Evolutionary conservation across 139 green algal genomes (phyloP), one percentile per base, ranked within the genome.

Genomic region (Marvania coccoides): DNA sequence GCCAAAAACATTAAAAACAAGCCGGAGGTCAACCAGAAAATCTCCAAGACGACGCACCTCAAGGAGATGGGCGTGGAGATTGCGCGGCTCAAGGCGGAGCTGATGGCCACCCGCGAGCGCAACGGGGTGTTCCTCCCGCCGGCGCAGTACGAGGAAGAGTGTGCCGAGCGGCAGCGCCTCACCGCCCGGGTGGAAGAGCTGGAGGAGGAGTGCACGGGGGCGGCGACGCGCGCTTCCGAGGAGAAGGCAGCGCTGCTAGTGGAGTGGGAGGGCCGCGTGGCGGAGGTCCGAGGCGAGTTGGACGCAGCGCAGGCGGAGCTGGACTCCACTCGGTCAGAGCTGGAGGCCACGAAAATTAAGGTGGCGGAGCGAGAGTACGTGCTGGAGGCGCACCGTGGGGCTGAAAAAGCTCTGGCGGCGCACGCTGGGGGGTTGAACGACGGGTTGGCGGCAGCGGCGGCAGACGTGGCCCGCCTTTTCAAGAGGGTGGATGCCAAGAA

Each of bases 1-100:
- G 95, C 95, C 24, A 98, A 98, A 81, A 97, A 93, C 76, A 98
- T 99, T 69, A 89, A 90, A 67, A 99, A 99, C 83, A 85, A 86
- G 53, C 93, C 94, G 5, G 88, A 97, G 83, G 72, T 92, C 31
- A 96, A 96, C 66, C 86, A 93, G 76, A 86, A 89, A 68, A 92
- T 97, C 69, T 87, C 77, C 46, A 96, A 95, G 78, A 88, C 83
- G 7, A 88, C 85, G n/a, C 88, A 94, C 70, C 92, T 99, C 67
- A 96, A 95, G 83, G 92, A 97, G 69, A 80, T 99, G 61, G 86
- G 82, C 15, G 67, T 53, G 6, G 93, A 99, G 77, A 97, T 98
- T 58, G 90, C 97, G 68, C 77, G 80, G 54, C 79, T 99, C n/a
- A 95, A 95, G 76, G 48, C 69, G 57, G 79, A 82, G 70, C 74